Base-by-base conservation (phyloP, 2,329 filamentous ascomycete species). In the Botryotinia narcissicola region DNA sequence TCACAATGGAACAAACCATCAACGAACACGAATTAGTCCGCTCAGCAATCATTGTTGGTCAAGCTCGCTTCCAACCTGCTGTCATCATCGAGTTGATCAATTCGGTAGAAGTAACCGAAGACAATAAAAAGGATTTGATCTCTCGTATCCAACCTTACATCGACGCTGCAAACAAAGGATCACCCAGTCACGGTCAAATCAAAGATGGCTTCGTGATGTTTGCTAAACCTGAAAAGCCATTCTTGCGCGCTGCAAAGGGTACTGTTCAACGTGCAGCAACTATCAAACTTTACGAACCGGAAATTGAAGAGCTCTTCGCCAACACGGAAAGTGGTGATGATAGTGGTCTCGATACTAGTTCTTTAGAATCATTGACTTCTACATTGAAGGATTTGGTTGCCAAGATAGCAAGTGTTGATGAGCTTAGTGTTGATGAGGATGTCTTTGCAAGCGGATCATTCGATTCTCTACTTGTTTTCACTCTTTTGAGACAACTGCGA, bases 41-140 rank as follows among this genome's bases (percentile, higher is more conserved):
- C n/a, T 46, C 72, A 59, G 69, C 72, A 66, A 20, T 73, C 10
- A 20, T 73, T 66, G 48, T 61, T 32, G 84, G 0, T 74, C 82
- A 74, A 66, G 70, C 63, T 48, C 71, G 59, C 48, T 66, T 72
- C 35, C 62, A 66, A 22, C 66, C 66, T 51, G 71, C 60, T 9
- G 79, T 81, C 29, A 64, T 73, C 20, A 61, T 73, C 20, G 71
- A 73, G 42, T 48, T 69, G 22, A 14, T 9, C 10, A 6, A 61
- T 8, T 20, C 51, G 18, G 51, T 40, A 3, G 32, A 69, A 22
- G 35, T 61, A 9, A 73, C 37, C 8, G 63, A 60, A 46, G 32
- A 37, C 2, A 69, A 61, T 5, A 51, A 64, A 25, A 69, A 69
- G 22, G 63, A 60, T 4, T 57, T 74, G 73, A 18, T 70, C 82